Evolutionary conservation across 2,329 filamentous ascomycete genomes (phyloP), one percentile per base, ranked within the genome.

Genomic region (Ceratocystiopsis sp.): DNA sequence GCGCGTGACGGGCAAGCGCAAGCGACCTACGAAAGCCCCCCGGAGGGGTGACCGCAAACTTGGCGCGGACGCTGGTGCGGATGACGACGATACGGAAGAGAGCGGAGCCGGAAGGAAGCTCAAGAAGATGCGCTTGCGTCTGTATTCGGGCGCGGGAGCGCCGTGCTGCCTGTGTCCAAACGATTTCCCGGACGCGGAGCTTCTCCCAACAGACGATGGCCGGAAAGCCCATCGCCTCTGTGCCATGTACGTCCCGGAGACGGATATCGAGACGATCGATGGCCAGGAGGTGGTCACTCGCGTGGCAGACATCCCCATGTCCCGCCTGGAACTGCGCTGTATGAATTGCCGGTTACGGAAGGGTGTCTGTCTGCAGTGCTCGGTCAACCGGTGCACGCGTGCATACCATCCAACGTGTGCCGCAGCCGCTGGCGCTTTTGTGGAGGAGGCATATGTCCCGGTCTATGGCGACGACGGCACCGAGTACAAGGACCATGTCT

Each of bases 291-390:
- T 76, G 11, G 73, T 95, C 19, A 81, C 73, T 51, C 89, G 93
- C 51, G 73, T 86, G 41, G 71, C 74, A n/a, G 75, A 75, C 47
- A 86, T 96, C 51, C 78, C 83, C 56, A 89, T 91, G 59, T 84
- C 83, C 44, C 82, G 89, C 17, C 65, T 93, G 51, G 86, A 93
- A 21, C 77, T 96, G 51, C 94, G 93, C 60, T 98, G 91, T 59
- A 77, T 93, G 48, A 94, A 84, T 62, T 98, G 91, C 57, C 84
- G 87, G 33, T 93, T 86, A 32, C 93, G 91, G 60, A 83, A 82
- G 45, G 91, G 91, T n/a, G 85, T 85, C 15, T 95, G 89, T 62
- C 93, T 98, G 63, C 89, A 96, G 59, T 98, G 91, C 61, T 93
- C 85, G 1, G 80, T 85, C 52, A 89, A 87, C 65, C 96, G 94